Percentiles rank a stretch among this genome's conserved stretches.
Evolutionary conservation across 371 early-diverging fungal genomes (phyloP).

Genomic region (Hamiltosporidium magnivora): DNA sequence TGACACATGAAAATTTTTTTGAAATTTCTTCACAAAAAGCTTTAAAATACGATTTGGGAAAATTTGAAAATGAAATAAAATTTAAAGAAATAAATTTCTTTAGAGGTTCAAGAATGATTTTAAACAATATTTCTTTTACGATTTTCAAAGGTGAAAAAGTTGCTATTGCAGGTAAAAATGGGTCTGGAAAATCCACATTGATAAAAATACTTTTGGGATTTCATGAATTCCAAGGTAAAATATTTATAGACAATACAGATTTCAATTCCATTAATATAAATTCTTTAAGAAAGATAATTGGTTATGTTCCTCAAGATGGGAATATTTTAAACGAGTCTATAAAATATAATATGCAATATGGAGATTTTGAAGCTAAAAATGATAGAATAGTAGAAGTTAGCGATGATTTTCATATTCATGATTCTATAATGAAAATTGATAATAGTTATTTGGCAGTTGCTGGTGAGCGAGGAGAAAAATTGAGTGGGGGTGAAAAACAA

Average conservation of each 20-base stretch:
- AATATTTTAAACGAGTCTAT: constrained; percentile 42
- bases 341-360: constrained; percentile 47
- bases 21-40: background rate
- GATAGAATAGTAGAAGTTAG: constrained; percentile 18
- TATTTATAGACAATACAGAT: constrained; percentile 34
- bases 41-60: background rate
- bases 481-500: constrained; percentile 81
- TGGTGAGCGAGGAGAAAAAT: constrained; percentile 74
- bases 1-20: background rate
- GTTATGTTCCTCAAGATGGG: constrained; percentile 52
- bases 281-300: constrained; percentile 23
- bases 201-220: constrained; percentile 42
- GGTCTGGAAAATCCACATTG: constrained; percentile 55
- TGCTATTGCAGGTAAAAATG: constrained; percentile 55
- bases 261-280: constrained; percentile 16
- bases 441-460: constrained; percentile 72
- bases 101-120: constrained; percentile 14
- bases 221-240: constrained; percentile 28
- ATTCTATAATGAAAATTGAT: constrained; percentile 23
- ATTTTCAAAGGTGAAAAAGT: constrained; percentile 56
- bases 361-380: constrained; percentile 7
- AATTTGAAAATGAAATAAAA: constrained; percentile 16
- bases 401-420: constrained; percentile 27
- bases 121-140: constrained; percentile 34
- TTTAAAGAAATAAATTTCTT: constrained; percentile 23